These are phyloP conservation scores for Dactylellina parvicollis DNA, from an alignment of 2,329 filamentous ascomycete genomes.

Conservation along the genomic window DNA sequence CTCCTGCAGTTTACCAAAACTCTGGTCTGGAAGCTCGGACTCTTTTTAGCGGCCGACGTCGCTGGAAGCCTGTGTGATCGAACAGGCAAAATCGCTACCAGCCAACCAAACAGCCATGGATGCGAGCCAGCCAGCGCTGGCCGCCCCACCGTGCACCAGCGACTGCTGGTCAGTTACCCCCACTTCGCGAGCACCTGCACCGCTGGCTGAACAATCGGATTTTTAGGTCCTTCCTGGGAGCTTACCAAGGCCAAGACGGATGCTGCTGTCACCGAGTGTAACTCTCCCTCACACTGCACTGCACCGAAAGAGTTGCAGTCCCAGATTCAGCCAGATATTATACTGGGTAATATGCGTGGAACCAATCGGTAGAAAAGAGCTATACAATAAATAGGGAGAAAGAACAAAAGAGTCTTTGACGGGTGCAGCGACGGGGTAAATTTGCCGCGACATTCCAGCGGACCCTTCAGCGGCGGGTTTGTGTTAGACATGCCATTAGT, in stretches of 20 bases:
- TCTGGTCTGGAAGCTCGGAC: slow-evolving; percentile 27
- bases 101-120: slow-evolving; percentile 41
- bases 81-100: no score
- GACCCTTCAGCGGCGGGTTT: background rate
- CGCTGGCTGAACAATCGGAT: background rate
- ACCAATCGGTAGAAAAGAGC: background rate
- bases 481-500: background rate
- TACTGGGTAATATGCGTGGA: background rate
- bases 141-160: slow-evolving; percentile 9
- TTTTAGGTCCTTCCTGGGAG: background rate
- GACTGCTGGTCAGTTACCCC: background rate
- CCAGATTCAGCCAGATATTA: background rate
- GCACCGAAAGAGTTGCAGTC: slow-evolving; percentile 16
- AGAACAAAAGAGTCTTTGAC: background rate
- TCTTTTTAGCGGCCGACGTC: slow-evolving; percentile 42
- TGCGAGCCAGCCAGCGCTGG: background rate
- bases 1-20: no score
- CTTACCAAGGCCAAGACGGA: slow-evolving; percentile 26
- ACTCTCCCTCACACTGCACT: slow-evolving; percentile 1
- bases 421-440: background rate
- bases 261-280: slow-evolving; percentile 29
- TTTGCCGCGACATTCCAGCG: background rate
- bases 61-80: slow-evolving; percentile 5
- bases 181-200: slow-evolving; percentile 24
- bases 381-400: background rate